Evolutionary conservation across 805 yeast species (phyloP), one percentile per base, ranked within the genome.

Genomic region (Barnettozyma salicaria): DNA sequence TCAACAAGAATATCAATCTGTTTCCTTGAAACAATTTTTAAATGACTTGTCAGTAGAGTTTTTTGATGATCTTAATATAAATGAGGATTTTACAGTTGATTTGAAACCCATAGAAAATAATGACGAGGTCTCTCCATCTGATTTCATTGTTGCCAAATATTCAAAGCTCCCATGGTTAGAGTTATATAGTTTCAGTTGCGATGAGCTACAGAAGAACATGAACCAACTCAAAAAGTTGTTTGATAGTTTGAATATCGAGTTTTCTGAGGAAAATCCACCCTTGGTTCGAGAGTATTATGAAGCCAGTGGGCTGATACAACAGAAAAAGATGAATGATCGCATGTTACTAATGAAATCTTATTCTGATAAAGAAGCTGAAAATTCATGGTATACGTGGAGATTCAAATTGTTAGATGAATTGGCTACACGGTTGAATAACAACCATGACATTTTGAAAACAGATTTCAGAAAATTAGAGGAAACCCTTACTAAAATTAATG

Each of bases 121-220:
- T 4, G 29, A 41, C 4, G 10, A 26, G 0, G 30, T 42, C 3
- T 16, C 30, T 4, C 32, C 36, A 6, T 20, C 45, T 19, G 56
- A 53, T 19, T 54, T 36, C 30, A 40, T 44, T 7, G 40, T 49
- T 16, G 53, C 58, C 4, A 49, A 39, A 19, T 40, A 39, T 19
- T 37, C 52, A 2, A 47, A 47, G 18, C 13, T 52, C 4, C 59
- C 59, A 6, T 52, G 55, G 55, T 23, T 55, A 6, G 59, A 53
- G 18, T 41, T 55, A 1, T 49, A 45, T 27, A 45, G 43, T 19
- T 55, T 55, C 34, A 52, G 59, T 31, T 55, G 59, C 42, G 45
- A 40, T 18, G 58, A 53, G 29, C 21, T 55, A 11, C 56, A 50
- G 26, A 51, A 49, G 27, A 50, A 52, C 28, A 50, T 55, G 53